These are phyloP conservation scores for Lodderomyces theae DNA, from an alignment of 1,139 yeast genomes.

Conservation along the genomic window DNA sequence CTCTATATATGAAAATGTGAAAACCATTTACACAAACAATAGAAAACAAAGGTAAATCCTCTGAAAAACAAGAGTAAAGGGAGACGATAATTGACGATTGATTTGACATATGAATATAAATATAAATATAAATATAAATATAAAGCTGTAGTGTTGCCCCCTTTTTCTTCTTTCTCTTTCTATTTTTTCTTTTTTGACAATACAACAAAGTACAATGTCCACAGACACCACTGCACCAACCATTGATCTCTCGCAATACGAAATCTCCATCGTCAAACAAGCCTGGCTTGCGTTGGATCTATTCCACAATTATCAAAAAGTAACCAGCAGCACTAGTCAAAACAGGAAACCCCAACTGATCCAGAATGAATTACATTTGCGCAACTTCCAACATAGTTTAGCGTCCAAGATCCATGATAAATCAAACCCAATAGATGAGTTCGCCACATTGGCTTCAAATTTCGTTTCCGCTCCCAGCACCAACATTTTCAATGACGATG, in stretches of 20 bases:
- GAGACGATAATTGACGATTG: no score
- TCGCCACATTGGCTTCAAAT: not conserved
- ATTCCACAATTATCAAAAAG: conserved; percentile 3
- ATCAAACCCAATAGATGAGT: not conserved
- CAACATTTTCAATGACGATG: not conserved
- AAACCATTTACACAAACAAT: no score
- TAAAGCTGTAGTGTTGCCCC: no score
- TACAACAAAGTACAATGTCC: no score
- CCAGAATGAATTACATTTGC: not conserved
- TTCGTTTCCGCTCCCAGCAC: not conserved
- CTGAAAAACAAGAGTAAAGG: no score
- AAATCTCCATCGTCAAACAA: conserved; percentile 15
- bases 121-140: no score
- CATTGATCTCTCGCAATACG: conserved; percentile 15
- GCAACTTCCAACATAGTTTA: conserved; percentile 3
- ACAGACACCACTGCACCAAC: not conserved
- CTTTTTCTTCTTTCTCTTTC: no score
- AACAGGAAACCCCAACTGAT: not conserved
- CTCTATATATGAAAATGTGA: no score
- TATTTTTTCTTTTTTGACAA: no score
- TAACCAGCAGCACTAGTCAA: not conserved
- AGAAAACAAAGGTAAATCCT: no score
- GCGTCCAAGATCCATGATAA: conserved; percentile 1
- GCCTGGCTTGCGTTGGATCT: conserved; percentile 18
- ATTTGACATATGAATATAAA: no score